These are phyloP conservation scores for Komagataella pastoris DNA, from an alignment of 805 yeast genomes.

Conservation along the genomic window DNA sequence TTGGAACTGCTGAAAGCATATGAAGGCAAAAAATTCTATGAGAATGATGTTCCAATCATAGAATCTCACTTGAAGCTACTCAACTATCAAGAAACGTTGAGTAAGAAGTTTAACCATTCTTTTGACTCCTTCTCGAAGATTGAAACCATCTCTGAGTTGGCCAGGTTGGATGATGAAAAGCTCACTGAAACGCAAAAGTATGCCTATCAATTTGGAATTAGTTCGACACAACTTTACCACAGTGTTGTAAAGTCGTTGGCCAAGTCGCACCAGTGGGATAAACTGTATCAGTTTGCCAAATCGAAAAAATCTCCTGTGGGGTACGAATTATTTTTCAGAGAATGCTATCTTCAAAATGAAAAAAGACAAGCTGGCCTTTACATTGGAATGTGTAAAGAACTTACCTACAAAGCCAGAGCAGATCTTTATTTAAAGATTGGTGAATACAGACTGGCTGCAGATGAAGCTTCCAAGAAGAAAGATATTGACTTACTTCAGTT, in stretches of 20 bases:
- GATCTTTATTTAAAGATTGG: constrained; percentile 38
- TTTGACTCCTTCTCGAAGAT: constrained; percentile 30
- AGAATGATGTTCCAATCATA: constrained; percentile 24
- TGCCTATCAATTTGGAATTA: constrained; percentile 33
- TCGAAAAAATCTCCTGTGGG: constrained; percentile 57
- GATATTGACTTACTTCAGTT: constrained; percentile 21
- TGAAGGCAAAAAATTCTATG: constrained; percentile 6
- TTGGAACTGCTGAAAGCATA: constrained; percentile 7
- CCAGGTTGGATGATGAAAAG: constrained; percentile 36
- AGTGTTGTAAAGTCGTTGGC: constrained; percentile 35
- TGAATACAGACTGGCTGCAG: constrained; percentile 35
- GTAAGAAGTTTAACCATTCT: constrained; percentile 23
- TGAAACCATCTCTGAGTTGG: constrained; percentile 31
- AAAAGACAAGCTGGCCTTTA: constrained; percentile 46
- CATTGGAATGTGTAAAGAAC: constrained; percentile 33
- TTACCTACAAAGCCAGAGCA: constrained; percentile 31
- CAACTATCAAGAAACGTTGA: constrained; percentile 29
- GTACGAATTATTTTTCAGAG: constrained; percentile 46
- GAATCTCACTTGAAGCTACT: constrained; percentile 30
- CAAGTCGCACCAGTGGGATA: constrained; percentile 36
- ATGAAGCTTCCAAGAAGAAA: constrained; percentile 30
- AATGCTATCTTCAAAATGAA: constrained; percentile 40
- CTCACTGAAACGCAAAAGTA: constrained; percentile 29
- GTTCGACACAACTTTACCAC: constrained; percentile 44
- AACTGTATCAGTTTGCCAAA: constrained; percentile 37